Base-by-base conservation (phyloP, 2,329 filamentous ascomycete species). In the Aspergillus sojae region DNA sequence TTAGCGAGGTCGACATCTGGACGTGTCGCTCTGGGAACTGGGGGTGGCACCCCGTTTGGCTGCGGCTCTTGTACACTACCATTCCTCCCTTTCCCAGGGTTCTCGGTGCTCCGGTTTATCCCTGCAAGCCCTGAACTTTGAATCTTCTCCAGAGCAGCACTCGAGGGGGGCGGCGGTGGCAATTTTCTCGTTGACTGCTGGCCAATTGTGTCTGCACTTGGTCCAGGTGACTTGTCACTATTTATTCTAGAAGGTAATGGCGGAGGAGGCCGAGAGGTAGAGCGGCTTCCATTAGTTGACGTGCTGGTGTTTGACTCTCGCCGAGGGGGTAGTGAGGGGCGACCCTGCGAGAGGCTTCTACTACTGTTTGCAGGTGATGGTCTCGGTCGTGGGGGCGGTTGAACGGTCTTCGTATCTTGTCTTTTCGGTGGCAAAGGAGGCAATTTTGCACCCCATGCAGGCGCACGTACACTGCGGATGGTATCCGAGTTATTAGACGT, bases 1-100 rank as follows among this genome's bases (percentile, higher is more conserved):
- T 84, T 82, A 9, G 83, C 81, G 4, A 89, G 78, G 74, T 89
- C 84, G 4, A 89, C 77, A 74, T 88, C 84, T n/a, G 87, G 86
- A 48, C 85, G 80, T 28, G 86, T 86, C 23, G 79, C 77, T 30
- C 81, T 69, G 9, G 87, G 86, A 12, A 89, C 73, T 2, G 86
- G 86, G 2, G 86, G 79, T 26, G 79, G 79, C 28, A 54, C 65
- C 32, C 23, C 34, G 36, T 54, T 60, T 21, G 46, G 50, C 21
- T 16, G 53, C 5, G 58, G 4, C 10, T 41, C 46, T 34, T 39
- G 34, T 36, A 16, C 41, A 14, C 60, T 62, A 34, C 54, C 55
- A 68, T 74, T 65, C 32, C 66, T 48, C 56, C 62, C n/a, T 64
- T 45, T 46, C 52, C 62, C 55, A 19, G 62, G 45, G 59, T 67